Evolutionary conservation across 2,329 filamentous ascomycete species (phyloP), one percentile per base, ranked within the genome.

Genomic region (Chrysoporthe deuterocubensis): DNA sequence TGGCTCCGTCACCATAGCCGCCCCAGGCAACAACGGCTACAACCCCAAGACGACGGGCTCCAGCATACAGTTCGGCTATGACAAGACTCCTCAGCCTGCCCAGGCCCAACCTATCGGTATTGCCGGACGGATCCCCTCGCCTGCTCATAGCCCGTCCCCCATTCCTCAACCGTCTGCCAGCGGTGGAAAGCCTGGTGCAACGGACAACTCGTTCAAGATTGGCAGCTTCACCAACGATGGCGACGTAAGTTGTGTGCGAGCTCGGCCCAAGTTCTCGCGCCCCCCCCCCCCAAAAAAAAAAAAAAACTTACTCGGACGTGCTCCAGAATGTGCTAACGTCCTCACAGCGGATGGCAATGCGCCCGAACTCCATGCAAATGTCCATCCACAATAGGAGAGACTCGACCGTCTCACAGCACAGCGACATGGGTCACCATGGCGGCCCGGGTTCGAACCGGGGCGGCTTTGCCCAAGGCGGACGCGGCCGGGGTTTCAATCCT

Each of bases 1-100:
- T 82, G 89, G 90, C 72, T 97, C 95, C 21, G 91, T 97, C 75
- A 97, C 94, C 75, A 97, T 97, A 84, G 94, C 89, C 79, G 90
- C 93, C 74, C 92, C 92, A 77, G 92, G 91, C 73, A 88, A 92
- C 66, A 92, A 86, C 73, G 90, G 90, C 76, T 92, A 89, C 78
- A 87, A 89, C 52, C 85, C 78, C 81, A 89, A 87, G 81, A 82
- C 85, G 72, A 37, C 63, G 37, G 59, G 66, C 14, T 63, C 66
- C 4, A 85, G 84, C 73, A 92, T 96, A 77, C 92, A 92, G 82
- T 97, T 97, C 75, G 94, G 93, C 72, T 94, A 93, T 76, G 87
- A 91, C 79, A 92, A 88, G 81, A 88, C 86, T 61, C 90, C 91
- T 16, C 87, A 90, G 74, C 79, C 82, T 66, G 78, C 81, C 71